Conservation (phyloP, 768 basidiomycete genomes). For the Fomitopsis pulvina region DNA sequence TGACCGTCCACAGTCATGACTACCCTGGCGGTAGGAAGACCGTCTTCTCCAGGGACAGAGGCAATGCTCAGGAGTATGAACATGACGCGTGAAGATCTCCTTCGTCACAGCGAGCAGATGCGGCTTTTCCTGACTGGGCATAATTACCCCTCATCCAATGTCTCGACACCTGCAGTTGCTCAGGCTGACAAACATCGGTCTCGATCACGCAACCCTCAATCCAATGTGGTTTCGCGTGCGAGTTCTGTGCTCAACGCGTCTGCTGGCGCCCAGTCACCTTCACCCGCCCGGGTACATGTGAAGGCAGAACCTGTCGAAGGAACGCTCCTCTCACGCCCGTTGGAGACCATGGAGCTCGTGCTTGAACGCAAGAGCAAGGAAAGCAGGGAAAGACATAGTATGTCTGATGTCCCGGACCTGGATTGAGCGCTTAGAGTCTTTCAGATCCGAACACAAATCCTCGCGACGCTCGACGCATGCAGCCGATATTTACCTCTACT, state of each 20-base stretch:
- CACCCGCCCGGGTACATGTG: constrained; percentile 48
- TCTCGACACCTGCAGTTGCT: constrained; percentile 35
- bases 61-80: constrained; percentile 66
- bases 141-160: constrained; percentile 21
- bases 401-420: constrained; percentile 24
- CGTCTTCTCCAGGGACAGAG: constrained; percentile 57
- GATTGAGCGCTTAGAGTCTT: not conserved
- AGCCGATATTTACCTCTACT: constrained; percentile 2
- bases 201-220: constrained; percentile 6
- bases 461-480: constrained; percentile 18
- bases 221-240: constrained; percentile 28
- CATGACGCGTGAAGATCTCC: constrained; percentile 70
- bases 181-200: constrained; percentile 27
- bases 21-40: constrained; percentile 1
- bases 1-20: constrained; percentile 11
- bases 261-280: constrained; percentile 27
- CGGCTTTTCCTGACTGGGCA: constrained; percentile 65
- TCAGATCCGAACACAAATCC: too few species aligned
- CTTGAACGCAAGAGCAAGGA: constrained; percentile 61
- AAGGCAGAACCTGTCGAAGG: constrained; percentile 55
- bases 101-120: constrained; percentile 71
- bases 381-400: constrained; percentile 41
- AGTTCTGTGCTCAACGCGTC: constrained; percentile 47
- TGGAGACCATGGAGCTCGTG: constrained; percentile 73
- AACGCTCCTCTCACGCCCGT: constrained; percentile 43